Base-by-base conservation (phyloP, 805 yeast genomes). In the Candida montana region DNA sequence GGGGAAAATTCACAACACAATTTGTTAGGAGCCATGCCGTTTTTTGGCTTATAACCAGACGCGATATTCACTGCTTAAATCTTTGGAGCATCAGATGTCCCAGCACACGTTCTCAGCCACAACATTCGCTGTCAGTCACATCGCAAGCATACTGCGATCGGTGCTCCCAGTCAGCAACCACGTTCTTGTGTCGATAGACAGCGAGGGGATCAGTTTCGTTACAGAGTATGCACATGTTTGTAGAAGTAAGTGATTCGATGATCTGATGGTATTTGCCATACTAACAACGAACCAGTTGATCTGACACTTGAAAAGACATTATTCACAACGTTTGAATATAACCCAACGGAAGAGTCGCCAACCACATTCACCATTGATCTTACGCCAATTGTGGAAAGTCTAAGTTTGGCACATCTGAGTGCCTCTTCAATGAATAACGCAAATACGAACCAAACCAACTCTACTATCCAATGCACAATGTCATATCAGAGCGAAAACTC, bases 201-300 rank as follows among this genome's bases (percentile, higher is more conserved):
- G 60, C 2, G 74, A 74, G 35, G 84, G 83, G 0, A 48, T 79
- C 11, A 67, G 72, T 21, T 72, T 79, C 54, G 66, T 69, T 11
- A 68, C 77, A 5, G 72, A 68, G 33, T 71, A 68, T 41, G 67
- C 68, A 19, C 74, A 71, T 52, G 62, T 71, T 7, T 55, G 58
- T 35, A 41, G 57, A 29, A 47, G 40, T 37, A 15, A 24, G 40
- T 37, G 24, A 21, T 21, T 21, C 9, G 24, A n/a, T n/a, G n/a
- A n/a, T n/a, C n/a, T n/a, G n/a, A n/a, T n/a, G n/a, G n/a, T n/a
- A n/a, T n/a, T n/a, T n/a, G n/a, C n/a, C n/a, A n/a, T n/a, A n/a
- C n/a, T n/a, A n/a, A n/a, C n/a, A n/a, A n/a, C n/a, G n/a, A n/a
- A n/a, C n/a, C n/a, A 45, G 61, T 62, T 1, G 56, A 63, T n/a